phyloP scores from a whole-genome alignment of 257 asterid species.

The Nicotiana noctiflora region DNA sequence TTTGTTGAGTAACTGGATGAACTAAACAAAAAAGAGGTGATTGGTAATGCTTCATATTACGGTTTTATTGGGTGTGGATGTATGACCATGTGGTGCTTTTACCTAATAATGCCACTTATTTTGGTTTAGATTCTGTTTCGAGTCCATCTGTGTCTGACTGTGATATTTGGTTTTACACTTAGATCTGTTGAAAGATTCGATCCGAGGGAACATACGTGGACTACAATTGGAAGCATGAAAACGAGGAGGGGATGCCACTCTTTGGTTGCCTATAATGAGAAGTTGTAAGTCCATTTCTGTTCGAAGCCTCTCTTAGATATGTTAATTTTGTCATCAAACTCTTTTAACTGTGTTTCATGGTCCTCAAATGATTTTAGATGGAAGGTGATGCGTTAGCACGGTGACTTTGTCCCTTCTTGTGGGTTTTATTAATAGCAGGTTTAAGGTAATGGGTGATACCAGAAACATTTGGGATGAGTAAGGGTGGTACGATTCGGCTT shows the following conservation, averaged over 20 bases:
- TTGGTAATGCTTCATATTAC: not conserved
- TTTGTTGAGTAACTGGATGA: too few relatives aligned
- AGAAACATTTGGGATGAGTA: not conserved
- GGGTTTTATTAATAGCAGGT: not conserved
- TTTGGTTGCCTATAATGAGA: conserved; percentile 43
- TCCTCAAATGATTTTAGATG: not conserved
- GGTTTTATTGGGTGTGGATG: conserved; percentile 1
- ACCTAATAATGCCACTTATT: not conserved
- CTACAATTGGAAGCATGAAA: conserved; percentile 39
- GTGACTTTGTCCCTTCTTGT: not conserved
- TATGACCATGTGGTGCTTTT: not conserved
- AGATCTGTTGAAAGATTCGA: conserved; percentile 70
- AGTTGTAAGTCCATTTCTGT: conserved; percentile 36
- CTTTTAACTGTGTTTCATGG: not conserved
- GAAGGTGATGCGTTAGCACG: not conserved
- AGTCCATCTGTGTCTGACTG: not conserved
- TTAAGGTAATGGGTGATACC: not conserved
- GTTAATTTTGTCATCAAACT: not conserved
- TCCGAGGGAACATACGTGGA: conserved; percentile 59
- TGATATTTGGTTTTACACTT: conserved; percentile 4
- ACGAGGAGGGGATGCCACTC: conserved; percentile 57
- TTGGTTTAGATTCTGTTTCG: not conserved
- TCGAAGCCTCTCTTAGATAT: not conserved
- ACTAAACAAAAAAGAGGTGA: not conserved
- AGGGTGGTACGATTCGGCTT: not conserved